Conservation (phyloP, 225 moss, liverwort and hornwort genomes). For the Sphagnum tenellum region DNA sequence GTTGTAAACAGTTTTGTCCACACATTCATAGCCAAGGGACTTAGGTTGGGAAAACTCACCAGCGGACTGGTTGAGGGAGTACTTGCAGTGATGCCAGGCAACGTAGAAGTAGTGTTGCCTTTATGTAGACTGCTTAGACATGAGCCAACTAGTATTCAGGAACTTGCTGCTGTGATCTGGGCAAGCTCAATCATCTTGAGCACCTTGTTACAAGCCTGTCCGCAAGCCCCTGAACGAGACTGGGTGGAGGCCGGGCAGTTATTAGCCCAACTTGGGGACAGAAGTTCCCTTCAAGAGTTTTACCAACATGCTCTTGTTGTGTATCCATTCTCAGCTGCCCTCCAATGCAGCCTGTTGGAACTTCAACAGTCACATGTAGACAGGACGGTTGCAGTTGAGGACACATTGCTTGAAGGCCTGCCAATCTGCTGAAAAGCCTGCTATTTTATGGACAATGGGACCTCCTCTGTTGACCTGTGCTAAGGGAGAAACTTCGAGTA, state of each 20-base stretch:
- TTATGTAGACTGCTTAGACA: slow-evolving; percentile 32
- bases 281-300: slow-evolving; percentile 37
- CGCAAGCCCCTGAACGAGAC: slow-evolving; percentile 49
- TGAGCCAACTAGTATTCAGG: slow-evolving; percentile 12
- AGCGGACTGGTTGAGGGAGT: slow-evolving; percentile 59
- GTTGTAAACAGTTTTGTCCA: slow-evolving; percentile 47
- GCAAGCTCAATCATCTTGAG: slow-evolving; percentile 50
- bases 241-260: slow-evolving; percentile 66
- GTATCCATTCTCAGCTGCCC: slow-evolving; percentile 57
- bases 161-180: slow-evolving; percentile 36
- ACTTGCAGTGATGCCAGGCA: slow-evolving; percentile 63
- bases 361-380: slow-evolving; percentile 12
- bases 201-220: slow-evolving; percentile 42
- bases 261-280: slow-evolving; percentile 32
- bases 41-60: slow-evolving; percentile 38
- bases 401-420: no score
- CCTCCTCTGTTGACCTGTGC: no score
- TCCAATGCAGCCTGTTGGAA: slow-evolving; percentile 15
- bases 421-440: no score
- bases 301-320: slow-evolving; percentile 33
- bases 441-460: no score
- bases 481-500: no score
- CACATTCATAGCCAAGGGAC: slow-evolving; percentile 37
- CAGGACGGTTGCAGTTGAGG: no score
- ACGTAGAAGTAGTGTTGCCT: slow-evolving; percentile 41